These are phyloP conservation scores for Kwoniella pini DNA, from an alignment of 768 basidiomycete genomes.

Conservation along the genomic window DNA sequence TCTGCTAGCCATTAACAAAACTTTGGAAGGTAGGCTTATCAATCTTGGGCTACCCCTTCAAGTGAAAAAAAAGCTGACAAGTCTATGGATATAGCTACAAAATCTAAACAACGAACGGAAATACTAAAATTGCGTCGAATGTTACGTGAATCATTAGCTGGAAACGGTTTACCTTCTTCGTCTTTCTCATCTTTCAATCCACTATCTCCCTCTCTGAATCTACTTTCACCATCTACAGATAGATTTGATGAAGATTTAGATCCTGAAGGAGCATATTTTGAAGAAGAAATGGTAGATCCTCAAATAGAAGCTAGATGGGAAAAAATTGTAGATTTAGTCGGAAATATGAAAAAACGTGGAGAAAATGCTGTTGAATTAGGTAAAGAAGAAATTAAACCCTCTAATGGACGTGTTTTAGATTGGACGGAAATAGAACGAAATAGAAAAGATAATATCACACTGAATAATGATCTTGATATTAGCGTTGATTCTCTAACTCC, in stretches of 20 bases:
- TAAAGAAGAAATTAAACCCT: slow-evolving; percentile 21
- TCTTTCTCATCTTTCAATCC: background rate
- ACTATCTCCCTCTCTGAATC: slow-evolving; percentile 1
- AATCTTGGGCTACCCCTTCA: background rate
- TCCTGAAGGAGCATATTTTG: slow-evolving; percentile 16
- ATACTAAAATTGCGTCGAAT: slow-evolving; percentile 38
- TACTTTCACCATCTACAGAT: slow-evolving; percentile 17
- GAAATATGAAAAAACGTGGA: slow-evolving; percentile 30
- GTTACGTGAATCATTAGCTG: slow-evolving; percentile 37
- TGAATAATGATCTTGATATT: background rate
- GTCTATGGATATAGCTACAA: slow-evolving; percentile 24
- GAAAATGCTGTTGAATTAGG: slow-evolving; percentile 26
- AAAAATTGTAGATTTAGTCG: slow-evolving; percentile 29
- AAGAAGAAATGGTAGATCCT: slow-evolving; percentile 28
- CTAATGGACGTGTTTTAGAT: slow-evolving; percentile 12
- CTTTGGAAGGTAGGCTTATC: slow-evolving; percentile 43
- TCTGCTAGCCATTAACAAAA: slow-evolving; percentile 49
- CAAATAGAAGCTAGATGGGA: slow-evolving; percentile 41
- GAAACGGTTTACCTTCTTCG: background rate
- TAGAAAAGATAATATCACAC: background rate
- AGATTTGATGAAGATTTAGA: slow-evolving; percentile 8
- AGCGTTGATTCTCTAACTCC: slow-evolving; percentile 4
- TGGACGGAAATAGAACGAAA: slow-evolving; percentile 29
- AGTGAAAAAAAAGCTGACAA: background rate
- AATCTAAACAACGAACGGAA: slow-evolving; percentile 46